These are phyloP conservation scores for Termitomyces sp. DNA, from an alignment of 768 basidiomycete genomes.

Conservation along the genomic window DNA sequence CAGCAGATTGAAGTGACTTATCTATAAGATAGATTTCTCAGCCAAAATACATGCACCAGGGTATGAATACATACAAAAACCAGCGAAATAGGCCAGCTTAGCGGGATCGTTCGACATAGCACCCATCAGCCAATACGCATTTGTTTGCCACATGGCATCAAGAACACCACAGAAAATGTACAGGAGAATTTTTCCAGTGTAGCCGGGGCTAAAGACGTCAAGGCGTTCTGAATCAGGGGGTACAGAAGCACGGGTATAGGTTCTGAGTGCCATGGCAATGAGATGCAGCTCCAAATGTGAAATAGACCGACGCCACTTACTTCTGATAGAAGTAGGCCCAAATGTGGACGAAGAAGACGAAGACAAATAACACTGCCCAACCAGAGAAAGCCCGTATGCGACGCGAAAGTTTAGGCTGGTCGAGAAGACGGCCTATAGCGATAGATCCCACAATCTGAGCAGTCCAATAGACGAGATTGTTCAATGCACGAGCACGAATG, in stretches of 20 bases:
- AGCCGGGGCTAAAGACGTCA: constrained; percentile 52
- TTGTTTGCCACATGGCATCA: constrained; percentile 84
- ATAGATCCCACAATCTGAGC: constrained; percentile 74
- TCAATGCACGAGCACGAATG: constrained; percentile 71
- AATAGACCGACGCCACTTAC: constrained; percentile 28
- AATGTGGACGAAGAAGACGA: constrained; percentile 64
- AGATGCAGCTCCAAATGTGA: not conserved
- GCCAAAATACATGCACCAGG: not conserved
- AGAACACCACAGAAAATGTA: constrained; percentile 72
- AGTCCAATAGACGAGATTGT: constrained; percentile 77
- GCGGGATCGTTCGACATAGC: constrained; percentile 82
- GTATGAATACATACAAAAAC: constrained; percentile 57
- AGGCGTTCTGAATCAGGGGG: constrained; percentile 36
- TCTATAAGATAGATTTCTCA: constrained; percentile 27
- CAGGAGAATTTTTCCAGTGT: constrained; percentile 52
- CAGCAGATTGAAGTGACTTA: constrained; percentile 74
- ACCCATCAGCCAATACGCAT: constrained; percentile 79
- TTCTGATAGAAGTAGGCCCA: constrained; percentile 78
- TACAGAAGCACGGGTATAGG: constrained; percentile 54
- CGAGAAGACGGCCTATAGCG: constrained; percentile 63
- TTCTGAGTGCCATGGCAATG: constrained; percentile 18
- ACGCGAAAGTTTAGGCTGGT: constrained; percentile 47
- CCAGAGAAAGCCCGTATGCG: constrained; percentile 68
- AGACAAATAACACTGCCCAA: constrained; percentile 54
- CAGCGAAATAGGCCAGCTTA: constrained; percentile 75